A percentile compares a stretch with the other conserved stretches of the same genome.
phyloP scores from a whole-genome alignment of 768 basidiomycete genomes.

The Crucibulum laeve region DNA sequence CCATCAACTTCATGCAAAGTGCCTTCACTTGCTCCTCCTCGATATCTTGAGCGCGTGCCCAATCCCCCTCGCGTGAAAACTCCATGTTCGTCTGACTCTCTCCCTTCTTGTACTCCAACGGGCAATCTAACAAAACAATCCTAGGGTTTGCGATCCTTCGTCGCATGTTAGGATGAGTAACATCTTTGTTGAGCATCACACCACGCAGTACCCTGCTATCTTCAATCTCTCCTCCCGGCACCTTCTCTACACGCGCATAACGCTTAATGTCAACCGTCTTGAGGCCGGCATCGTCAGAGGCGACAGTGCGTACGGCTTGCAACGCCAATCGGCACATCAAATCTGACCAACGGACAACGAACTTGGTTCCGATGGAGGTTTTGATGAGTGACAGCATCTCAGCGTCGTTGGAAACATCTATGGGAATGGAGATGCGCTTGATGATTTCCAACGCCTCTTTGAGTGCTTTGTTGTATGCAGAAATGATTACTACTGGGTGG shows the following conservation, averaged over 20 bases:
- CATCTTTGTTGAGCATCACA: slow-evolving; percentile 98
- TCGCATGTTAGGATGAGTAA: slow-evolving; percentile 96
- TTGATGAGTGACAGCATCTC: slow-evolving; percentile 98
- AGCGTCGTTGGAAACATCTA: slow-evolving; percentile 77
- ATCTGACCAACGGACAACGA: slow-evolving; percentile 93
- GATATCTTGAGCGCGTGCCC: slow-evolving; percentile 87
- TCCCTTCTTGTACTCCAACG: slow-evolving; percentile 98
- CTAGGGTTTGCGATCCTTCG: slow-evolving; percentile 85
- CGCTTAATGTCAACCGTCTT: slow-evolving; percentile 97
- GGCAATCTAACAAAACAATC: slow-evolving; percentile 89
- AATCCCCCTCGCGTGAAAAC: slow-evolving; percentile 90
- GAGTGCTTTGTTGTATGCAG: slow-evolving; percentile 95
- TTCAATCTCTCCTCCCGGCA: slow-evolving; percentile 97
- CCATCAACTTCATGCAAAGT: slow-evolving; percentile 79
- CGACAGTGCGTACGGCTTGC: slow-evolving; percentile 86
- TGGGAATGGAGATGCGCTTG: slow-evolving; percentile 82
- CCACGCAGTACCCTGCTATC: slow-evolving; percentile 82
- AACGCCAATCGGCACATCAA: slow-evolving; percentile 96
- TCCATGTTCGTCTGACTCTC: slow-evolving; percentile 99
- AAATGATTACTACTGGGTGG: slow-evolving; percentile 98
- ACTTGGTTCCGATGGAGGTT: slow-evolving; percentile 97
- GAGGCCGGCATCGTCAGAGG: slow-evolving; percentile 67
- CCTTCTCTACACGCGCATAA: slow-evolving; percentile 95
- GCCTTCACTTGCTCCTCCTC: slow-evolving; percentile 96
- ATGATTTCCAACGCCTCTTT: slow-evolving; percentile 89